Base-by-base conservation (phyloP, 1,139 yeast genomes). In the Protomyces pachydermus region DNA sequence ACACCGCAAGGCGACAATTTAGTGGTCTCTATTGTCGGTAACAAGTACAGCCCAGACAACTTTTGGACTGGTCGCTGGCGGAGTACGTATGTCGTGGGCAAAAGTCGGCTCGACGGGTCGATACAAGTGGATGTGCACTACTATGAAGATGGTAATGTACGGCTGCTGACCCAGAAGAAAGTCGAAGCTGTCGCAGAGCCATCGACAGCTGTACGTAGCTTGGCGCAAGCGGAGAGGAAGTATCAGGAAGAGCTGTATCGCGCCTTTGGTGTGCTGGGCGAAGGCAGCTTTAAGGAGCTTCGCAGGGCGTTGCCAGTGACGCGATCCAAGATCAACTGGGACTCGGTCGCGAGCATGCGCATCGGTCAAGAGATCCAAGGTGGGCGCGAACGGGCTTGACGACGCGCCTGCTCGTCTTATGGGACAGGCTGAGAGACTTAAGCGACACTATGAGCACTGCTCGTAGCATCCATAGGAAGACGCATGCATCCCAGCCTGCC, bases 111-210 rank as follows among this genome's bases (percentile, higher is more conserved):
- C 8, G 18, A 28, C 23, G 97, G 96, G 4, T 72, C 74, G 14
- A 79, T 90, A 39, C 75, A 76, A 48, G 81, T 91, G 51, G 93
- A 88, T 69, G 87, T 91, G 54, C 98, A 93, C 75, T 93, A 91
- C 75, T 93, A 83, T 73, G 98, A 93, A 76, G 98, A 93, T 70
- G 98, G 98, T 37, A 93, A 93, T 72, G 98, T 93, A 23, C 80
- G 95, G 60, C 81, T 93, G 70, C 84, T 83, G 64, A 63, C 12
- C 65, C 69, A 12, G 74, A 73, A 1, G 23, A 2, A 20, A 20
- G 23, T 20, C 23, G 23, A 20, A 20, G 23, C 23, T 20, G 23
- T 20, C 23, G 23, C 23, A 20, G 23, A 28, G 32, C 32, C 32
- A 4, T 28, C 8, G 8, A 66, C 65, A 3, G 76, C 87, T 23